Evolutionary conservation across 805 yeast genomes (phyloP).

Genomic region (Hanseniaspora nectarophila): DNA sequence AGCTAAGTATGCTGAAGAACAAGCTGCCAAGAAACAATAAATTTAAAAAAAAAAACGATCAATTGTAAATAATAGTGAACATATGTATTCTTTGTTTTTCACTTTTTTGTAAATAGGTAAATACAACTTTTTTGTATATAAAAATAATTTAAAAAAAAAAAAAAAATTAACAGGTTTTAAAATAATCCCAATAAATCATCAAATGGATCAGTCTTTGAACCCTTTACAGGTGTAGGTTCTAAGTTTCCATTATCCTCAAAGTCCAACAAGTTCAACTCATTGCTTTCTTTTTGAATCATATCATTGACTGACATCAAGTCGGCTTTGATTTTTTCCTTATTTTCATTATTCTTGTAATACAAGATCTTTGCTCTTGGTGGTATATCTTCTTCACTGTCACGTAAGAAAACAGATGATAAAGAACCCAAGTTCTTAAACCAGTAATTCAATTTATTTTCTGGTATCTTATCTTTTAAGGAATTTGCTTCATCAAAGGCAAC

Average conservation of each 20-base stretch:
- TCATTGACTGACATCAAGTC: slow-evolving; percentile 6
- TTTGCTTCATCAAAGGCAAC: not conserved
- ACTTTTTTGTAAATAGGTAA: not conserved
- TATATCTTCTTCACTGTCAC: slow-evolving; percentile 7
- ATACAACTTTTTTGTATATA: too few species aligned
- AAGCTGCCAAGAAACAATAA: not conserved
- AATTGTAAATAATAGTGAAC: not conserved
- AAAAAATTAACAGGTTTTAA: not conserved
- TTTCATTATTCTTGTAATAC: slow-evolving; percentile 1
- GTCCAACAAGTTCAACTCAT: slow-evolving; percentile 5
- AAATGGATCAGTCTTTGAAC: slow-evolving; percentile 1
- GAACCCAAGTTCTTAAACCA: slow-evolving; percentile 10
- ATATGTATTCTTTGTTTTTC: too few species aligned
- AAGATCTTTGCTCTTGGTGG: slow-evolving; percentile 13
- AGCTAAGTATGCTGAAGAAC: slow-evolving; percentile 17
- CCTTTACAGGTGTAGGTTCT: not conserved
- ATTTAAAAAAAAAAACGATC: not conserved
- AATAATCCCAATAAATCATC: slow-evolving; percentile 8
- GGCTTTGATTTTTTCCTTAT: not conserved
- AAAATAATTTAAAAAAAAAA: too few species aligned
- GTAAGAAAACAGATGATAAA: slow-evolving; percentile 1
- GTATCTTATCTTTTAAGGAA: slow-evolving; percentile 5
- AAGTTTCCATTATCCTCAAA: slow-evolving; percentile 9
- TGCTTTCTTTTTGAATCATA: slow-evolving; percentile 12
- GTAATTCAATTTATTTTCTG: slow-evolving; percentile 6